A percentile compares a stretch with the other conserved stretches of the same genome.
These are phyloP conservation scores for Mycosphaerelloides madeirae DNA, from an alignment of 2,329 filamentous ascomycete species.

Conservation along the genomic window DNA sequence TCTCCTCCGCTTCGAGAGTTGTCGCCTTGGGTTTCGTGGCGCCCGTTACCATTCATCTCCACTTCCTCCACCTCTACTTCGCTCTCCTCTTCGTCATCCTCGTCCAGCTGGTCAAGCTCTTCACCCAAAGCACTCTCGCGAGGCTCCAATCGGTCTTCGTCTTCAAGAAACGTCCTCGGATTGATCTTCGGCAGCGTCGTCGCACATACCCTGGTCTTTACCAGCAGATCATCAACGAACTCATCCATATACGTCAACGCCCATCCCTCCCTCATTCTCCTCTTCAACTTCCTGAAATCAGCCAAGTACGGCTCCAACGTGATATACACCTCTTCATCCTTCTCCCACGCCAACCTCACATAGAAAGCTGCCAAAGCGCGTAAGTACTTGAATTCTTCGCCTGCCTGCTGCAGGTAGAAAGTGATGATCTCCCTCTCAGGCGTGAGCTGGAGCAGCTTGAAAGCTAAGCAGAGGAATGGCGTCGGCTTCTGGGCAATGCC, in stretches of 20 bases:
- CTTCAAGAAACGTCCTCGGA: slow-evolving; percentile 74
- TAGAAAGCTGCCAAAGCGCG: slow-evolving; percentile 89
- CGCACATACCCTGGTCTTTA: slow-evolving; percentile 82
- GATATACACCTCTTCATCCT: slow-evolving; percentile 74
- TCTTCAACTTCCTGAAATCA: slow-evolving; percentile 77
- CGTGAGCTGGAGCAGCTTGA: slow-evolving; percentile 87
- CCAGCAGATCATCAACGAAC: slow-evolving; percentile 87
- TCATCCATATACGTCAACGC: slow-evolving; percentile 78
- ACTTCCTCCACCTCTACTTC: slow-evolving; percentile 23
- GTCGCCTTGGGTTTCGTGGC: slow-evolving; percentile 1
- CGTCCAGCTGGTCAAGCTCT: slow-evolving; percentile 64
- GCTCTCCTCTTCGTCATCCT: slow-evolving; percentile 52
- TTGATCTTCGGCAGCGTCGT: slow-evolving; percentile 92
- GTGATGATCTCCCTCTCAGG: slow-evolving; percentile 72
- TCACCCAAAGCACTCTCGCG: slow-evolving; percentile 78
- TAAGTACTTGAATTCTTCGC: slow-evolving; percentile 70
- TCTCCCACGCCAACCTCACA: slow-evolving; percentile 78
- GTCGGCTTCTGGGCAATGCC: slow-evolving; percentile 80
- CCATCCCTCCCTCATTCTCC: slow-evolving; percentile 69
- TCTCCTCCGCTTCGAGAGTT: slow-evolving; percentile 14
- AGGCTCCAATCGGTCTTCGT: slow-evolving; percentile 80
- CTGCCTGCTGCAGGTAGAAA: slow-evolving; percentile 74
- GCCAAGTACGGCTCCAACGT: slow-evolving; percentile 76
- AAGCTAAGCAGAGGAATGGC: slow-evolving; percentile 87
- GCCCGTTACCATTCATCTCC: slow-evolving; percentile 18